A percentile compares a stretch with the other conserved stretches of the same genome.
phyloP scores from a whole-genome alignment of 1,284 basidiomycete genomes.

The Volvariella surrecta region DNA sequence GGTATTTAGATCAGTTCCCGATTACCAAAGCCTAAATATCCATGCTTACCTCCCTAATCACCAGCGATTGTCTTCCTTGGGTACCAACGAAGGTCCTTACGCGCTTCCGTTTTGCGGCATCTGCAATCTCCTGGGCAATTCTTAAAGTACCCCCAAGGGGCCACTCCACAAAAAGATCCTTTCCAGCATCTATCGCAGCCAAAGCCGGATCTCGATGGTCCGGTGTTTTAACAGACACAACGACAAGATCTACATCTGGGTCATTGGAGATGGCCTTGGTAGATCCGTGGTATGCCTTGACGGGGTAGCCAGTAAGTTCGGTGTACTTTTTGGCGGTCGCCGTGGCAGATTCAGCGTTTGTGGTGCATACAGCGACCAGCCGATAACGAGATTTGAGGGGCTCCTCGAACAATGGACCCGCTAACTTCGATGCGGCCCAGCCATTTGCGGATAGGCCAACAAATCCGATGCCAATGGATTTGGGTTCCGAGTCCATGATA shows the following conservation, averaged over 20 bases:
- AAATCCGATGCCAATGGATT: slow-evolving; percentile 22
- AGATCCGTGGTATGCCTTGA: slow-evolving; percentile 21
- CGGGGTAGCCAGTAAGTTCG: slow-evolving; percentile 11
- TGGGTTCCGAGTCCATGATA: no score
- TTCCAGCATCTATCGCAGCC: slow-evolving; percentile 25
- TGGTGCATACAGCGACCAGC: slow-evolving; percentile 20
- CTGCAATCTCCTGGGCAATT: slow-evolving; percentile 23
- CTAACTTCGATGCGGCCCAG: slow-evolving; percentile 17
- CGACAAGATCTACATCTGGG: slow-evolving; percentile 27
- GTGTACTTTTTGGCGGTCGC: slow-evolving; percentile 19
- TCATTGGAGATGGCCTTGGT: slow-evolving; percentile 20
- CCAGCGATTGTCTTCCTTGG: slow-evolving; percentile 20
- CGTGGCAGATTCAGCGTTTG: slow-evolving; percentile 18
- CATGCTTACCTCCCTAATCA: slow-evolving; percentile 18
- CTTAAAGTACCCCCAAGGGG: slow-evolving; percentile 21
- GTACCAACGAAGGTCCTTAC: slow-evolving; percentile 24
- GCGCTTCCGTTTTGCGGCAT: slow-evolving; percentile 21
- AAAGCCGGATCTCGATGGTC: slow-evolving; percentile 18
- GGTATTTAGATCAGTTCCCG: no score
- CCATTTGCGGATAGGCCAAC: slow-evolving; percentile 25
- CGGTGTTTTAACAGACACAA: slow-evolving; percentile 22
- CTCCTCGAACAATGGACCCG: background rate
- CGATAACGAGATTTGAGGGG: slow-evolving; percentile 14
- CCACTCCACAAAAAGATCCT: slow-evolving; percentile 32
- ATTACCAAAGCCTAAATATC: no score